Evolutionary conservation across 2,329 filamentous ascomycete genomes (phyloP), one percentile per base, ranked within the genome.

Genomic region (Xylogone sp.): DNA sequence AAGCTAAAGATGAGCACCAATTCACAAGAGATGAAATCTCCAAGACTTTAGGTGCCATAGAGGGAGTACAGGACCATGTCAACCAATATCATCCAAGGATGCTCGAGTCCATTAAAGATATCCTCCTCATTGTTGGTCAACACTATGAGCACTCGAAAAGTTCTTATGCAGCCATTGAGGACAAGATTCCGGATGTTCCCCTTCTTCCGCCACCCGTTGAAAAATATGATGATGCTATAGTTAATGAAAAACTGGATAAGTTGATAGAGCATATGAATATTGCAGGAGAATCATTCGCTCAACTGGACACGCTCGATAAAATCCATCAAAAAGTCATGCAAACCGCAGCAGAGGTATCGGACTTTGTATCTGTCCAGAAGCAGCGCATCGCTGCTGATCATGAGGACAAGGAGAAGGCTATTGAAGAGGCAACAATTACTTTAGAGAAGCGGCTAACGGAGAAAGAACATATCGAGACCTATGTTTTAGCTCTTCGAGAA

Each of bases 111-210:
- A 82, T 99, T 58, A 87, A 90, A 61, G 89, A 97, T 62, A 84
- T 97, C n/a, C 77, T 95, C 39, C 76, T 83, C 7, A 78, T 95
- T 21, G 88, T 96, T 50, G 87, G 84, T 21, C 83, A 95, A 65
- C 92, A 97, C 66, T 96, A 88, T 62, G 90, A 96, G 60, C 89
- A 96, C 65, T 88, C 90, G 13, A 90, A 92, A 69, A 78, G 81
- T 43, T 79, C 85, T 0, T 72, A 76, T 1, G 75, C 69, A 6
- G 73, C 75, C 2, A 73, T 86, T 21, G 74, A 83, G 57, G 75
- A 79, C 53, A 81, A 77, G 63, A 80, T 86, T 54, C 71, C 78
- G 10, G 77, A 76, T 50, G 67, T 75, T n/a, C 72, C 74, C 21
- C 72, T 84, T 50, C 72, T 86, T 2, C 78, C 79, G 52, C 71